Conservation (phyloP, 495 filamentous ascomycete genomes). For the Hypoxylon cercidicola region DNA sequence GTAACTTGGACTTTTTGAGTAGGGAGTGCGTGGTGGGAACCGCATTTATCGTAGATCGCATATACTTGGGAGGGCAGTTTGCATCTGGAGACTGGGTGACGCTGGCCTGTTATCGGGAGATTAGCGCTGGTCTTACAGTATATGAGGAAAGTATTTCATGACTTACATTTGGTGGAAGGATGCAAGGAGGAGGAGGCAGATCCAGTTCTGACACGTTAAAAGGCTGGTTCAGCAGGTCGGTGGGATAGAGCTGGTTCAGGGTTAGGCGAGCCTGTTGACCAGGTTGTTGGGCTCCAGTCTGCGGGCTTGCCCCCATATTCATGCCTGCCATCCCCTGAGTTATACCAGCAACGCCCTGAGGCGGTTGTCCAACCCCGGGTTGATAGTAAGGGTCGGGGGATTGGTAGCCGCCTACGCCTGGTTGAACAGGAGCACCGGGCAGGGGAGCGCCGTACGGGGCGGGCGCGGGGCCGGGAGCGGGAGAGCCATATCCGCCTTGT, state of each 20-base stretch:
- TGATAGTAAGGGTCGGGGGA: conserved; percentile 74
- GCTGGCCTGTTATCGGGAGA: conserved; percentile 71
- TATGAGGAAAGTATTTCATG: not conserved
- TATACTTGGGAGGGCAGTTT: conserved; percentile 93
- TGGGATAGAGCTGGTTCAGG: conserved; percentile 90
- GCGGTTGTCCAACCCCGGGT: conserved; percentile 56
- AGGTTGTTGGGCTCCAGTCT: conserved; percentile 63
- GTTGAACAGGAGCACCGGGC: conserved; percentile 50
- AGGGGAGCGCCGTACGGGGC: conserved; percentile 60
- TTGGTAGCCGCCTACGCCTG: conserved; percentile 68
- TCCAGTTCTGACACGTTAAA: conserved; percentile 95
- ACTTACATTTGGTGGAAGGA: conserved; percentile 91
- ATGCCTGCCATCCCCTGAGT: conserved; percentile 87
- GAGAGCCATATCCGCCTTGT: conserved; percentile 62
- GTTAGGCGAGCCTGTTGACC: conserved; percentile 64
- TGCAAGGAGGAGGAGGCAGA: conserved; percentile 89
- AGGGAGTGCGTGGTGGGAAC: conserved; percentile 90
- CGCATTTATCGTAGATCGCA: conserved; percentile 93
- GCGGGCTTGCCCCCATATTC: conserved; percentile 70
- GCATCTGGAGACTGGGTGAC: conserved; percentile 91
- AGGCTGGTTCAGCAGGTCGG: conserved; percentile 89
- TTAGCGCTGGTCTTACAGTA: conserved; percentile 22
- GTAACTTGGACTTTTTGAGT: conserved; percentile 94
- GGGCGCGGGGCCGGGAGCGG: conserved; percentile 56
- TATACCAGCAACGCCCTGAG: conserved; percentile 73